Percentiles rank a stretch among this genome's conserved stretches.
These are phyloP conservation scores for Podila minutissima DNA, from an alignment of 192 early-diverging fungal genomes.

Conservation along the genomic window DNA sequence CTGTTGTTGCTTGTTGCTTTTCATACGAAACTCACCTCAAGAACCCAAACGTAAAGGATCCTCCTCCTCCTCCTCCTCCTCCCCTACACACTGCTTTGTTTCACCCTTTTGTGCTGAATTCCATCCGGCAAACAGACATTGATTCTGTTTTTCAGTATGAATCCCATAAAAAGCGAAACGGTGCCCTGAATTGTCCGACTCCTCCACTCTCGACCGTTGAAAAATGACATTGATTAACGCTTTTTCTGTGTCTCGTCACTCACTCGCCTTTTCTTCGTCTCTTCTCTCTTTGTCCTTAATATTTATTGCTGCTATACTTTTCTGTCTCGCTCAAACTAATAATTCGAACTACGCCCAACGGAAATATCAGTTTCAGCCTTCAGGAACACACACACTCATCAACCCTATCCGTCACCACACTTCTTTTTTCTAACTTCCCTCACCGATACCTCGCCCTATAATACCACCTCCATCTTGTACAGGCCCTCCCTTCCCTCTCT, in stretches of 20 bases:
- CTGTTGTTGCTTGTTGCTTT: neutral
- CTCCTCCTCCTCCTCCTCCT: constrained; percentile 2
- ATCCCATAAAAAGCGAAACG: neutral
- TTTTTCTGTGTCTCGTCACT: neutral
- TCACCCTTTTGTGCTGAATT: neutral
- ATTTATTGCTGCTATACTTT: neutral
- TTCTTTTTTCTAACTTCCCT: neutral
- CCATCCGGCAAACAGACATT: too few species aligned
- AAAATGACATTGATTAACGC: neutral
- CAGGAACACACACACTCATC: too few species aligned
- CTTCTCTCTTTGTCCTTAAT: too few species aligned
- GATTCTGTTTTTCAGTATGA: too few species aligned
- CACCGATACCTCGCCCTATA: neutral
- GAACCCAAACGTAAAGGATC: constrained; percentile 68
- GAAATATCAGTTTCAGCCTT: too few species aligned
- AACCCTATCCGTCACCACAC: too few species aligned
- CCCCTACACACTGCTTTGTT: constrained; percentile 40
- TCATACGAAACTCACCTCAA: constrained; percentile 79
- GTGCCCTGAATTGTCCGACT: too few species aligned
- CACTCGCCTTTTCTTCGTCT: neutral
- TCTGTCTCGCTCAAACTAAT: neutral
- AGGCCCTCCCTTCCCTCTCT: neutral
- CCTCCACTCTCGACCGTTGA: neutral
- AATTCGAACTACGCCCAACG: neutral
- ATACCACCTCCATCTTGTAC: neutral